phyloP scores from a whole-genome alignment of 768 basidiomycete species.

The Trametes sanguinea region DNA sequence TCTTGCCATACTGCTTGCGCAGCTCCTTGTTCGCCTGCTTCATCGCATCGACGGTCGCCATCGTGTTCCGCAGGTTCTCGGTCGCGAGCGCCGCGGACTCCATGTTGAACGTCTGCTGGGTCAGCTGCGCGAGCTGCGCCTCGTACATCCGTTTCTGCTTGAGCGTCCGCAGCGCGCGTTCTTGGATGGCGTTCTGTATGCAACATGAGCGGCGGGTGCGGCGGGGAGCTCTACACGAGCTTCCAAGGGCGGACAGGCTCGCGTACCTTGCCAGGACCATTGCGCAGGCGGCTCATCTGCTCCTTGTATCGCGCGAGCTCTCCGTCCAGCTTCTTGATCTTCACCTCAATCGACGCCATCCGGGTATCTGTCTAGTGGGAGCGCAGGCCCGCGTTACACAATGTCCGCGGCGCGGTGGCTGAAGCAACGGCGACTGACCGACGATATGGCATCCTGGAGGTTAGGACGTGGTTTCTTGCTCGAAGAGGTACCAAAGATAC shows the following conservation, averaged over 20 bases:
- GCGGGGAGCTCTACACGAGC: background rate
- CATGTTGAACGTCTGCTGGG: slow-evolving; percentile 98
- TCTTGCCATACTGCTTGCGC: slow-evolving; percentile 94
- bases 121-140: slow-evolving; percentile 82
- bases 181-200: slow-evolving; percentile 81
- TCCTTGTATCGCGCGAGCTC: slow-evolving; percentile 92
- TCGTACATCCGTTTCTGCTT: slow-evolving; percentile 98
- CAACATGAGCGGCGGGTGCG: background rate
- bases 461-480: slow-evolving; percentile 83
- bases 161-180: slow-evolving; percentile 89
- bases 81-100: slow-evolving; percentile 93
- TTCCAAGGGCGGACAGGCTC: too few relatives aligned
- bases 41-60: slow-evolving; percentile 99
- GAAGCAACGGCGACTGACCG: slow-evolving; percentile 49
- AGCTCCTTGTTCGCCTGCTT: slow-evolving; percentile 94
- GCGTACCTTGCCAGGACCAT: slow-evolving; percentile 91
- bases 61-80: slow-evolving; percentile 98
- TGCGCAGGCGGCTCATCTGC: slow-evolving; percentile 91
- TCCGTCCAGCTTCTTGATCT: slow-evolving; percentile 93
- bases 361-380: slow-evolving; percentile 77
- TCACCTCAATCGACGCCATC: slow-evolving; percentile 89
- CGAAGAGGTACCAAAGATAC: slow-evolving; percentile 76
- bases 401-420: background rate
- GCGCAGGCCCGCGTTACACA: slow-evolving; percentile 1
- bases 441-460: slow-evolving; percentile 90